Conservation (phyloP, 2,329 filamentous ascomycete species). For the Orbilia blumenaviensis region DNA sequence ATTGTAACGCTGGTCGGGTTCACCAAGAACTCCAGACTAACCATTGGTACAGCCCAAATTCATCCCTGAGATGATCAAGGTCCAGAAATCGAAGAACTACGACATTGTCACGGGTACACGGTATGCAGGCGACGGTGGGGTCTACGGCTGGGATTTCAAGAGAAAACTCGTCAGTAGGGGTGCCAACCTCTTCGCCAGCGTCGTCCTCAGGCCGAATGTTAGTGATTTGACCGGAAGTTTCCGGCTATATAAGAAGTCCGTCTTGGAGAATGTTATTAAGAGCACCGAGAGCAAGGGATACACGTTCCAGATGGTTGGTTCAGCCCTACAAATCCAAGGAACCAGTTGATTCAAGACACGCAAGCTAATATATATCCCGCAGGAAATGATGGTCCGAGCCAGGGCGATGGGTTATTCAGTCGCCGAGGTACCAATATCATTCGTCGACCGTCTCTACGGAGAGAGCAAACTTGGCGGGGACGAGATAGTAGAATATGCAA, state of each 20-base stretch:
- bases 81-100: slow-evolving; percentile 80
- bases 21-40: not conserved
- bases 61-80: slow-evolving; percentile 89
- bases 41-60: slow-evolving; percentile 76
- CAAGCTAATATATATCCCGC: not conserved
- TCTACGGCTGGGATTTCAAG: slow-evolving; percentile 97
- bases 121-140: slow-evolving; percentile 87
- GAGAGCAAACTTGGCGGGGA: slow-evolving; percentile 93
- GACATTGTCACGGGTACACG: slow-evolving; percentile 97
- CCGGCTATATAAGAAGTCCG: slow-evolving; percentile 88
- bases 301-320: slow-evolving; percentile 85
- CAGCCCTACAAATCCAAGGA: not conserved
- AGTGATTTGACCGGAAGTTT: slow-evolving; percentile 96
- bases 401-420: slow-evolving; percentile 96
- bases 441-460: slow-evolving; percentile 94
- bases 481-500: slow-evolving; percentile 96
- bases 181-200: slow-evolving; percentile 95
- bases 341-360: not conserved
- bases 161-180: slow-evolving; percentile 79
- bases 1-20: not conserved
- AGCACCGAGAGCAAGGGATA: slow-evolving; percentile 96
- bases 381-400: slow-evolving; percentile 93
- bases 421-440: slow-evolving; percentile 93
- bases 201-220: slow-evolving; percentile 88
- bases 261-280: slow-evolving; percentile 87